Conservation (phyloP, 2,329 filamentous ascomycete species). For the Penicillium fuscoglaucum region DNA sequence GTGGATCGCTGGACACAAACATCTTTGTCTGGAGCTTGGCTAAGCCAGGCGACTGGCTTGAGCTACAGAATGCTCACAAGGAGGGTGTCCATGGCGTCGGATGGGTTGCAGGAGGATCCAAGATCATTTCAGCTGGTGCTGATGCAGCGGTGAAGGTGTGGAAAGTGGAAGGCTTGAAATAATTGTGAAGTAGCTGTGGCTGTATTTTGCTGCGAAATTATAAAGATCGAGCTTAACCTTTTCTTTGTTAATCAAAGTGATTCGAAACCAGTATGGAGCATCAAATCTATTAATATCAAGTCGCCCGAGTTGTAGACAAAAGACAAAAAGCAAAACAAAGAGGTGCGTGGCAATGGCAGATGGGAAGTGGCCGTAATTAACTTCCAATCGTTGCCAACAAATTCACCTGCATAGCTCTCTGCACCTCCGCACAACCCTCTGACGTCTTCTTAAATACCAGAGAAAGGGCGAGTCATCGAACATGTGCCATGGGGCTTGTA, state of each 20-base stretch:
- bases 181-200: conserved; percentile 7
- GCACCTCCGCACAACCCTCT: conserved; percentile 9
- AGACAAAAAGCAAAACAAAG: neutral
- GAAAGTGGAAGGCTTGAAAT: conserved; percentile 60
- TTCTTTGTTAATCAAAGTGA: neutral
- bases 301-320: neutral
- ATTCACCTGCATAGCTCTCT: conserved; percentile 8
- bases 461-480: conserved; percentile 4
- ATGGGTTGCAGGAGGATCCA: conserved; percentile 68
- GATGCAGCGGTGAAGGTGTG: conserved; percentile 93
- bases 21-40: conserved; percentile 86
- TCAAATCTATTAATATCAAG: neutral
- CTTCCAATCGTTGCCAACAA: conserved; percentile 9
- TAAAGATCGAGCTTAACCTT: neutral
- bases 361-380: conserved; percentile 14
- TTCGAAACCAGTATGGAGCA: neutral
- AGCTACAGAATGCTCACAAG: conserved; percentile 87
- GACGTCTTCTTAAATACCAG: neutral
- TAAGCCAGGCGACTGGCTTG: conserved; percentile 80
- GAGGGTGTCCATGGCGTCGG: conserved; percentile 87
- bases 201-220: neutral
- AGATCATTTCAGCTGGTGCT: conserved; percentile 75
- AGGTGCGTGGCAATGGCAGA: conserved; percentile 15
- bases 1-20: conserved; percentile 85
- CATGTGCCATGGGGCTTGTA: conserved; percentile 4